Percentiles rank a stretch among this genome's conserved stretches.
phyloP scores from a whole-genome alignment of 331 rosid genomes.

The Malus hybrid region DNA sequence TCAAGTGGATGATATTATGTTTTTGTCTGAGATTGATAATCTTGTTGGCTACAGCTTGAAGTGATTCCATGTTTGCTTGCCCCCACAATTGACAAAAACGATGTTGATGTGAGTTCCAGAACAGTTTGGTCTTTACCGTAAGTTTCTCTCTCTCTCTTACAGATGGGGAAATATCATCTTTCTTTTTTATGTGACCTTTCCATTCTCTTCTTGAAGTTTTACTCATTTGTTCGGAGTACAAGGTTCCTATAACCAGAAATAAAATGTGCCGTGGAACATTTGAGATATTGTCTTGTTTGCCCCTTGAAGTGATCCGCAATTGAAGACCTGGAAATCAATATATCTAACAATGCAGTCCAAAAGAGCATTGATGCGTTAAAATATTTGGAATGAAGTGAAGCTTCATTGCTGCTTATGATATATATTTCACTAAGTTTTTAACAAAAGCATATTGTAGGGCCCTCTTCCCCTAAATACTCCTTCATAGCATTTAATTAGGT shows the following conservation, averaged over 20 bases:
- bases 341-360: neutral
- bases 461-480: neutral
- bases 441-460: neutral
- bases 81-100: constrained; percentile 34
- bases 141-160: constrained; percentile 21
- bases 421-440: neutral
- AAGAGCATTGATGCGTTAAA: neutral
- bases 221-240: neutral
- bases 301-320: neutral
- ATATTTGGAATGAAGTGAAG: neutral
- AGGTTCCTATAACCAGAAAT: neutral
- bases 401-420: neutral
- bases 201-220: neutral
- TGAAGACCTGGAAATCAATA: neutral
- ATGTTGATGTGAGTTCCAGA: constrained; percentile 45
- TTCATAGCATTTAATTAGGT: neutral
- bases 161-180: neutral
- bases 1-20: neutral
- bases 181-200: neutral
- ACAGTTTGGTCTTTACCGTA: constrained; percentile 93
- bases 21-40: constrained; percentile 17
- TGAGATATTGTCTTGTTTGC: neutral
- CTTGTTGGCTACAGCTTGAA: constrained; percentile 63
- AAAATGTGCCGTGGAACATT: neutral
- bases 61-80: constrained; percentile 88